Conservation (phyloP, 228 moss, liverwort and hornwort species). For the Sphagnum magellanicum region DNA sequence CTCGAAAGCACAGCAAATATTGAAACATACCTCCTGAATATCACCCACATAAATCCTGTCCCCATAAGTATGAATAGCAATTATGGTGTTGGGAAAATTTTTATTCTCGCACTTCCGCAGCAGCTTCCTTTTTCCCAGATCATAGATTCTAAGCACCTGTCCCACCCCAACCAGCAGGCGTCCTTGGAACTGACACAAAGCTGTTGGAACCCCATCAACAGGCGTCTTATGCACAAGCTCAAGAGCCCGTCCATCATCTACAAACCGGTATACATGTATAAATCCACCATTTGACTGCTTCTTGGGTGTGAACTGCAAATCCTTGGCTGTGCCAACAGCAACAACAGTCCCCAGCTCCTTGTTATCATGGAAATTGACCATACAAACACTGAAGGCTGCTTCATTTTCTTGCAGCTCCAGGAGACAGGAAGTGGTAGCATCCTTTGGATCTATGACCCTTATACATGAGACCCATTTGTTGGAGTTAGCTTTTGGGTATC, state of each 20-base stretch:
- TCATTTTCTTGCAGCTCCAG: slow-evolving; percentile 94
- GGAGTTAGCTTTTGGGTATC: slow-evolving; percentile 84
- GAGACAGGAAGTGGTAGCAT: slow-evolving; percentile 71
- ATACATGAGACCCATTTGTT: slow-evolving; percentile 96
- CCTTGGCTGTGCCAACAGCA: slow-evolving; percentile 91
- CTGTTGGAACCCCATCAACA: slow-evolving; percentile 97
- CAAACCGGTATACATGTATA: slow-evolving; percentile 87
- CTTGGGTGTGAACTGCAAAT: slow-evolving; percentile 91
- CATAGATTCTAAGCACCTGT: slow-evolving; percentile 90
- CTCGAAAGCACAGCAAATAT: background rate
- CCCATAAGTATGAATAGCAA: slow-evolving; percentile 97
- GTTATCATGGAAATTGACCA: slow-evolving; percentile 85
- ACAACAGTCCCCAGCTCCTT: slow-evolving; percentile 91
- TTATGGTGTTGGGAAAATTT: slow-evolving; percentile 94
- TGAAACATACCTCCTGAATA: slow-evolving; percentile 72
- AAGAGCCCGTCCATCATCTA: slow-evolving; percentile 72
- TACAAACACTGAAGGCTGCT: slow-evolving; percentile 86
- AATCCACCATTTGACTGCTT: slow-evolving; percentile 82
- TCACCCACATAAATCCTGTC: slow-evolving; percentile 99
- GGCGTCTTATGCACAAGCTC: slow-evolving; percentile 97
- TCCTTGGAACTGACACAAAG: slow-evolving; percentile 95
- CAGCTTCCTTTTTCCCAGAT: slow-evolving; percentile 92
- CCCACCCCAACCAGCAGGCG: slow-evolving; percentile 94
- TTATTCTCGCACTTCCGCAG: slow-evolving; percentile 97
- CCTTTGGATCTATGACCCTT: slow-evolving; percentile 86